Evolutionary conservation across 768 basidiomycete species (phyloP).

Genomic region (Boletus rubropictus): DNA sequence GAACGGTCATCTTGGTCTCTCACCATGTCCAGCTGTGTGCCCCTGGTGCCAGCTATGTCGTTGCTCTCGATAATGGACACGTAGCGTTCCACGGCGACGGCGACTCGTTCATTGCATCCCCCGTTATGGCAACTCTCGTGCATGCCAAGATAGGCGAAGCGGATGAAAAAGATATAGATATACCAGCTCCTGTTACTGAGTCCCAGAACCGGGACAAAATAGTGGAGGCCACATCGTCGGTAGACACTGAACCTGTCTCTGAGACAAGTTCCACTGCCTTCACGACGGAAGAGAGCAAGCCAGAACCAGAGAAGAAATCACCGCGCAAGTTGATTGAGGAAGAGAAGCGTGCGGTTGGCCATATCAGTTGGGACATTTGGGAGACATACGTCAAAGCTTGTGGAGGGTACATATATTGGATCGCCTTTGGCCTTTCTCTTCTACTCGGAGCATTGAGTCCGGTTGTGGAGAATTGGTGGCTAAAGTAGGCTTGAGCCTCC

Average conservation of each 20-base stretch:
- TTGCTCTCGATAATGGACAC: slow-evolving; percentile 68
- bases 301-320: slow-evolving; percentile 45
- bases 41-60: slow-evolving; percentile 74
- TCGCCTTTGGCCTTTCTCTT: slow-evolving; percentile 46
- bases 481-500: slow-evolving; percentile 35
- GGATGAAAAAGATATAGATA: slow-evolving; percentile 44
- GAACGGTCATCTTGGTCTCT: slow-evolving; percentile 86
- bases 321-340: slow-evolving; percentile 85
- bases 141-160: slow-evolving; percentile 44
- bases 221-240: slow-evolving; percentile 20
- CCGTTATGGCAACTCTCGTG: slow-evolving; percentile 58
- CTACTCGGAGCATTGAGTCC: slow-evolving; percentile 56
- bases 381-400: slow-evolving; percentile 47
- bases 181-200: slow-evolving; percentile 10
- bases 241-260: slow-evolving; percentile 24
- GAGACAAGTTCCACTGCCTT: slow-evolving; percentile 44
- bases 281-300: slow-evolving; percentile 31
- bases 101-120: slow-evolving; percentile 61
- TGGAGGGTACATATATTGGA: slow-evolving; percentile 53
- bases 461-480: slow-evolving; percentile 69
- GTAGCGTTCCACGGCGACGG: slow-evolving; percentile 66
- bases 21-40: slow-evolving; percentile 90
- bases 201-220: slow-evolving; percentile 3
- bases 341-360: slow-evolving; percentile 70
- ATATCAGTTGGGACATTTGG: slow-evolving; percentile 67